These are phyloP conservation scores for Chloranthus sessilifolius DNA, from an alignment of 164 flowering plant species.

Conservation along the genomic window DNA sequence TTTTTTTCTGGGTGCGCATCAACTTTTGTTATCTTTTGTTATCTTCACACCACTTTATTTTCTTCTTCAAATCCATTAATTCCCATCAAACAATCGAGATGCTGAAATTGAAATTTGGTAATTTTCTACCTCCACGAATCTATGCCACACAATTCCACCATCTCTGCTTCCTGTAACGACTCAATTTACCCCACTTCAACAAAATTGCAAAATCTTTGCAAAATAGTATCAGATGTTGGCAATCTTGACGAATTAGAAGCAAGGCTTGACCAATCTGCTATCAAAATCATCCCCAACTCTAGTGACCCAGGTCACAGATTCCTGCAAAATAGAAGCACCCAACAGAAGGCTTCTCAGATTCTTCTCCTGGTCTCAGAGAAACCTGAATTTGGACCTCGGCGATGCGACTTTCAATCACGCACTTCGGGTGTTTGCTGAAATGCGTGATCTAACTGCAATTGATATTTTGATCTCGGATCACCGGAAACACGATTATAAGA, in stretches of 20 bases:
- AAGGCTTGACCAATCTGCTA: slow-evolving; percentile 26
- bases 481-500: slow-evolving; percentile 36
- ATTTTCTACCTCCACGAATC: not conserved
- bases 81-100: too few species aligned
- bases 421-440: slow-evolving; percentile 43
- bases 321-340: slow-evolving; percentile 49
- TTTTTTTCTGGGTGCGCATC: too few species aligned
- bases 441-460: slow-evolving; percentile 50
- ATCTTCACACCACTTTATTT: too few species aligned
- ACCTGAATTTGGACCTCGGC: slow-evolving; percentile 20
- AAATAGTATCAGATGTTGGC: slow-evolving; percentile 44
- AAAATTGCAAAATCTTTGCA: slow-evolving; percentile 31
- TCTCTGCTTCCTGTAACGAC: not conserved
- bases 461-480: slow-evolving; percentile 53
- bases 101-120: slow-evolving; percentile 1
- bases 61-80: too few species aligned
- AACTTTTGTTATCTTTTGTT: too few species aligned
- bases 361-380: slow-evolving; percentile 50
- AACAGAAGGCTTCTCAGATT: slow-evolving; percentile 66
- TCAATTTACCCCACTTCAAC: not conserved
- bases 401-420: slow-evolving; percentile 50
- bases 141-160: not conserved
- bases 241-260: slow-evolving; percentile 64
- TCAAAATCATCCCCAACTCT: slow-evolving; percentile 37
- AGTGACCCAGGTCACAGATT: slow-evolving; percentile 42